Base-by-base conservation (phyloP, 345 rosid species). In the Arabidopsis thaliana region DNA sequence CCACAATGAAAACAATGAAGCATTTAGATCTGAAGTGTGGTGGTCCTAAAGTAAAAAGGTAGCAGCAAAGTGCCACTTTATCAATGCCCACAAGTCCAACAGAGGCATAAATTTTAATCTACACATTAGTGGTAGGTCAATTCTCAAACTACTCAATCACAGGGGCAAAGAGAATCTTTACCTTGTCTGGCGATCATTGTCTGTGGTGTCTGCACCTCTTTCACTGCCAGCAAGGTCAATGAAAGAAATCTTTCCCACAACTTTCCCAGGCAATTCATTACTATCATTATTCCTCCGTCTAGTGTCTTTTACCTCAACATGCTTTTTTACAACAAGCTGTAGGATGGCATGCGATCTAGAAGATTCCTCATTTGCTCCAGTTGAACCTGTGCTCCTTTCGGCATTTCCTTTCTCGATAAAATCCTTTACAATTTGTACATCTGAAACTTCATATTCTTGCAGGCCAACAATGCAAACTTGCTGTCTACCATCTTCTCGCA, bases 191-290 rank as follows among this genome's bases (percentile, higher is more conserved):
- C 98, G 85, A 77, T 95, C 99, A 83, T 89, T 95, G 72, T 95
- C 99, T 33, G 97, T 95, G 80, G 99, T 95, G 74, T 92, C 97
- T 55, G 99, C 99, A 74, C 99, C 99, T 78, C 98, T 88, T 83
- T 95, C 99, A 74, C 99, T 95, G 36, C 99, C 99, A 76, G 97
- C 99, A 85, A 95, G 99, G 83, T 95, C 99, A 79, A 95, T 95
- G 82, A 95, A 95, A 46, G 99, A 95, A 70, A 95, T 90, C 84
- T 95, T 92, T 60, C 99, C 99, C 30, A 95, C 92, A 71, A 92
- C 82, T 80, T 87, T 92, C 73, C 89, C 97, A 24, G 63, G 80
- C 81, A 87, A 65, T 63, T 92, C 99, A 82, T 89, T 92, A 44
- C 80, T 87, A 71, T 95, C 96, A 68, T 77, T 90, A 81, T 86